Conservation (phyloP, 1,284 basidiomycete species). For the Sphagnurus paluster region DNA sequence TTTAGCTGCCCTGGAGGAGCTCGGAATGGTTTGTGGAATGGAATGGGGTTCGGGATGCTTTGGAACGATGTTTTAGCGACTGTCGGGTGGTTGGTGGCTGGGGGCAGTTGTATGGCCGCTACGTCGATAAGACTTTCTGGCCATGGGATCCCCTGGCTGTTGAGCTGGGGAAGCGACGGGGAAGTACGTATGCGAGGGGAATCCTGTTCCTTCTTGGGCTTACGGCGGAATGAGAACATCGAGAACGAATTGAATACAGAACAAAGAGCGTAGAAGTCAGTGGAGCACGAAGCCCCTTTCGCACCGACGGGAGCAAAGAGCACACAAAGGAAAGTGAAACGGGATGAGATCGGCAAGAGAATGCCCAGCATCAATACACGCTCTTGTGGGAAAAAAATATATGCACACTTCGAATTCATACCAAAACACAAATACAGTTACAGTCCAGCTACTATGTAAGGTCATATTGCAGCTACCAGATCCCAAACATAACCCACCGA, state of each 20-base stretch:
- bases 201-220: slow-evolving; percentile 56
- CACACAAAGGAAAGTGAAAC: slow-evolving; percentile 16
- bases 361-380: too few relatives aligned
- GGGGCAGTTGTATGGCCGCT: slow-evolving; percentile 52
- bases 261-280: slow-evolving; percentile 22
- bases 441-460: slow-evolving; percentile 30
- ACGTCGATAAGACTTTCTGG: slow-evolving; percentile 76
- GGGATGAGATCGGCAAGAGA: too few relatives aligned
- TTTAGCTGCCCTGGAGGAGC: slow-evolving; percentile 43
- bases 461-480: slow-evolving; percentile 19
- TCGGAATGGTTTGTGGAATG: slow-evolving; percentile 80
- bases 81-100: slow-evolving; percentile 36
- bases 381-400: too few relatives aligned
- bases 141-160: slow-evolving; percentile 74
- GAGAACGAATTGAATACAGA: slow-evolving; percentile 20
- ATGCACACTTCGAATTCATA: too few relatives aligned
- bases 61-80: slow-evolving; percentile 65
- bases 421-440: slow-evolving; percentile 32
- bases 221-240: slow-evolving; percentile 81
- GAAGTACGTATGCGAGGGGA: slow-evolving; percentile 54
- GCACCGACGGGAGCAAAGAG: slow-evolving; percentile 23
- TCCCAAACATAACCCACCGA: slow-evolving; percentile 30
- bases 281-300: slow-evolving; percentile 17
- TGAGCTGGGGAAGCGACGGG: slow-evolving; percentile 75
- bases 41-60: slow-evolving; percentile 52